Percentiles rank a stretch among this genome's conserved stretches.
phyloP scores from a whole-genome alignment of 2,329 filamentous ascomycete species.

The Microascus cirrosus region DNA sequence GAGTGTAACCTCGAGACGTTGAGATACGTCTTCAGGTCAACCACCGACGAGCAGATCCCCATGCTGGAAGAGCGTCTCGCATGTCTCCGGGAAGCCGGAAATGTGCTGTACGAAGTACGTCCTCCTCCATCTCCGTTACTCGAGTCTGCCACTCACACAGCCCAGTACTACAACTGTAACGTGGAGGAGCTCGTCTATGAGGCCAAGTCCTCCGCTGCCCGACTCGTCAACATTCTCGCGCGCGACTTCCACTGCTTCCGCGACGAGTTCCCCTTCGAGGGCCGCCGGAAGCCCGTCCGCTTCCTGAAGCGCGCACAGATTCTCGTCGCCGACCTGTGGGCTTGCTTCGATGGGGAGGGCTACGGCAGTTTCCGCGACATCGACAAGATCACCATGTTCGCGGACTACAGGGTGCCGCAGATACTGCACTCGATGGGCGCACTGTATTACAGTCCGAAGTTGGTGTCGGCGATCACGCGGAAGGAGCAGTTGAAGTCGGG shows the following conservation, averaged over 20 bases:
- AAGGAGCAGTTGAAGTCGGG: constrained; percentile 59
- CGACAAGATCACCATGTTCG: constrained; percentile 95
- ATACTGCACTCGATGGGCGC: constrained; percentile 78
- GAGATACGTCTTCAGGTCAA: constrained; percentile 71
- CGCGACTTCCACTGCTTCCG: constrained; percentile 76
- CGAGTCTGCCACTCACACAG: neutral
- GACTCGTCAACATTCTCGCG: constrained; percentile 75
- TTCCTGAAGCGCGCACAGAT: constrained; percentile 95
- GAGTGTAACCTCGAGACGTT: constrained; percentile 67
- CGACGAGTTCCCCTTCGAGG: constrained; percentile 68
- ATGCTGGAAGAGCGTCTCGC: constrained; percentile 65
- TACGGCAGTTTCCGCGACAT: constrained; percentile 84
- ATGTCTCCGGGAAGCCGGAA: constrained; percentile 74
- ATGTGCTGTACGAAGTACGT: constrained; percentile 62
- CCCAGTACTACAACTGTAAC: constrained; percentile 63
- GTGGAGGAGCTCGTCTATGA: constrained; percentile 62
- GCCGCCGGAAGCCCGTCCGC: constrained; percentile 56
- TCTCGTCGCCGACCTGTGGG: constrained; percentile 91
- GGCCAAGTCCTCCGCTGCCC: constrained; percentile 69
- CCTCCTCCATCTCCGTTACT: constrained; percentile 9
- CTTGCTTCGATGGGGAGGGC: constrained; percentile 73
- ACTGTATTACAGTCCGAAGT: constrained; percentile 69
- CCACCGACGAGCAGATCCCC: constrained; percentile 78
- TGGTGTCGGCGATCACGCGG: constrained; percentile 59
- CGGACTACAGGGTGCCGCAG: constrained; percentile 93